phyloP scores from a whole-genome alignment of 1,139 yeast genomes.

The Magnusiomyces suaveolens region DNA sequence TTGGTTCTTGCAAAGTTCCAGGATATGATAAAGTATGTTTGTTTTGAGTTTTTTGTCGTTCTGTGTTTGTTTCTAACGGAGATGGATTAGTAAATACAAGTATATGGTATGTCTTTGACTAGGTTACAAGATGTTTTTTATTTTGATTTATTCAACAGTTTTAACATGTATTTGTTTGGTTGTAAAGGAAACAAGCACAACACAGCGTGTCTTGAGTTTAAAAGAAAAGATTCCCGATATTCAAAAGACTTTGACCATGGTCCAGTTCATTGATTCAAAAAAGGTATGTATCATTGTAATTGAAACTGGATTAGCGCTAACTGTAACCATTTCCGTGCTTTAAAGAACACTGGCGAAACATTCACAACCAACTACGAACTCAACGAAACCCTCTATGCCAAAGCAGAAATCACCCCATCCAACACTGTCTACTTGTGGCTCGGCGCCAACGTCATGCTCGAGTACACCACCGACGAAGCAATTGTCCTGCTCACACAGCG shows the following conservation, averaged over 20 bases:
- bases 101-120: conserved; percentile 42
- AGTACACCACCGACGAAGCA: conserved; percentile 86
- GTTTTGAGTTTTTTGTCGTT: not conserved
- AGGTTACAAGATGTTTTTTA: no score
- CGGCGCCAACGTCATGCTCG: conserved; percentile 94
- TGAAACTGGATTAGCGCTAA: no score
- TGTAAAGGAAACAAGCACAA: conserved; percentile 47
- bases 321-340: conserved; percentile 19
- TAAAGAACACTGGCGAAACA: conserved; percentile 34
- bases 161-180: no score
- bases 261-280: conserved; percentile 46
- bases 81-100: conserved; percentile 45
- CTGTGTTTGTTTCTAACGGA: not conserved
- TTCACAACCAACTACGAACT: conserved; percentile 74
- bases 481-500: conserved; percentile 55
- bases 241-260: conserved; percentile 68
- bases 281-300: no score
- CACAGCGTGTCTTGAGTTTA: conserved; percentile 56
- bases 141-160: no score
- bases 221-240: conserved; percentile 81
- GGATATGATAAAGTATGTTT: conserved; percentile 52
- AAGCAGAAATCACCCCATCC: conserved; percentile 57
- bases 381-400: conserved; percentile 83
- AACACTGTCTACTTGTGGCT: conserved; percentile 79
- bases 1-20: conserved; percentile 59